These are phyloP conservation scores for Phytopythium kandeliae DNA, from an alignment of 352 stramenopile genomes.

Conservation along the genomic window DNA sequence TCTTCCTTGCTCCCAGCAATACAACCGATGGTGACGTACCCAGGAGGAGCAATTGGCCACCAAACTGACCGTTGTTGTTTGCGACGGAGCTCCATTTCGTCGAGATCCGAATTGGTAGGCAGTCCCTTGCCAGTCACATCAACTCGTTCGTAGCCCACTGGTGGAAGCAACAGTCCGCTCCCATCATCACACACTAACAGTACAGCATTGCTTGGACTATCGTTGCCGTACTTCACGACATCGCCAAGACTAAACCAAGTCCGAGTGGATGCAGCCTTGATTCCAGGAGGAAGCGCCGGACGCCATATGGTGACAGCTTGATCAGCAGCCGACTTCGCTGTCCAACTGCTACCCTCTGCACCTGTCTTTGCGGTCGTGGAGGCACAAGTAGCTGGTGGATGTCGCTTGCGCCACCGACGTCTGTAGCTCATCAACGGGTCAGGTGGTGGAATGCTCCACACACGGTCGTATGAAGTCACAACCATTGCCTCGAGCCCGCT, in stretches of 20 bases:
- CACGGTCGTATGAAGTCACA: constrained; percentile 67
- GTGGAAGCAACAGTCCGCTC: constrained; percentile 43
- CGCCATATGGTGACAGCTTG: constrained; percentile 71
- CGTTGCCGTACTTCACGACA: constrained; percentile 55
- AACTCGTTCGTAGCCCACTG: constrained; percentile 73
- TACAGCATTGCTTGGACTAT: constrained; percentile 46
- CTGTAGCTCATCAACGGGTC: constrained; percentile 75
- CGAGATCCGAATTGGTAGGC: constrained; percentile 65
- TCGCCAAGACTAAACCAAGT: constrained; percentile 75
- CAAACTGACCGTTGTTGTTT: constrained; percentile 82
- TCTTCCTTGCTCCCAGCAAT: constrained; percentile 76
- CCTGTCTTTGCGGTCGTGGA: not conserved
- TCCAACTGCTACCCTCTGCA: constrained; percentile 14
- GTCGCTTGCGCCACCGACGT: constrained; percentile 75
- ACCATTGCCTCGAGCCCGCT: constrained; percentile 69
- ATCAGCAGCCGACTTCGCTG: constrained; percentile 38
- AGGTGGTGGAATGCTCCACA: constrained; percentile 77
- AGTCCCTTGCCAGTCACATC: constrained; percentile 81
- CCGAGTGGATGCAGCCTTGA: constrained; percentile 24
- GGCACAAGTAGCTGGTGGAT: not conserved
- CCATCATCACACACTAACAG: constrained; percentile 55
- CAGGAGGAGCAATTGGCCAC: constrained; percentile 75
- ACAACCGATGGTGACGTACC: constrained; percentile 73
- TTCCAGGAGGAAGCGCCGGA: constrained; percentile 30
- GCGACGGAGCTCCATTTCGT: constrained; percentile 60